Conservation (phyloP, 1,284 basidiomycete genomes). For the Trametes hirsuta region DNA sequence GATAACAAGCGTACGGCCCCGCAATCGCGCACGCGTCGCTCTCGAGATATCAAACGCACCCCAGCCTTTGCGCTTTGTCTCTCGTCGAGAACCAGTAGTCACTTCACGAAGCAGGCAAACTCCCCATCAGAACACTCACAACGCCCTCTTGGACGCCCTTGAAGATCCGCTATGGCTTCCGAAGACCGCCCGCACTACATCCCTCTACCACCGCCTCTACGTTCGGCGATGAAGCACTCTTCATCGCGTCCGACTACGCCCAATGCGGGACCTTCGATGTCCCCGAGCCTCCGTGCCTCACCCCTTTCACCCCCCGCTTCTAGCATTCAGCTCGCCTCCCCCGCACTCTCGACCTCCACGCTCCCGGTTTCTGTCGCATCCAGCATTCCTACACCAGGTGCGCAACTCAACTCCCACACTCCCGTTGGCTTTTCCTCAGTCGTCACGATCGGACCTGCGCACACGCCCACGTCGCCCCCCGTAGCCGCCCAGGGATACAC, state of each 20-base stretch:
- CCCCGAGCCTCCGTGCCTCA: slow-evolving; percentile 24
- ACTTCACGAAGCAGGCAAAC: not conserved
- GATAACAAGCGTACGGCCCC: not conserved
- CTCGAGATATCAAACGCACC: not conserved
- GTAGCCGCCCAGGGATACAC: slow-evolving; percentile 60
- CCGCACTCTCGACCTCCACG: slow-evolving; percentile 23
- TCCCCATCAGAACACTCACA: not conserved
- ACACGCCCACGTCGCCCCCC: slow-evolving; percentile 22
- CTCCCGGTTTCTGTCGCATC: slow-evolving; percentile 5
- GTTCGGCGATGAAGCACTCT: slow-evolving; percentile 54
- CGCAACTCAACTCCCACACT: slow-evolving; percentile 10
- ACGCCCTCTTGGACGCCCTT: not conserved
- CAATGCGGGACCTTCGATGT: slow-evolving; percentile 15
- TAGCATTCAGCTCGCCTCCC: not conserved
- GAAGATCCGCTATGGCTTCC: slow-evolving; percentile 24
- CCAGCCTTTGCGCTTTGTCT: too few species aligned
- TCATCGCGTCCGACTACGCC: slow-evolving; percentile 36
- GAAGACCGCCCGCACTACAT: slow-evolving; percentile 33
- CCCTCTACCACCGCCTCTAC: slow-evolving; percentile 38
- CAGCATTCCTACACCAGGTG: slow-evolving; percentile 2
- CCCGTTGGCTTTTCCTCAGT: slow-evolving; percentile 17
- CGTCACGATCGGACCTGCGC: slow-evolving; percentile 15
- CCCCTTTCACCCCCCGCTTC: slow-evolving; percentile 19
- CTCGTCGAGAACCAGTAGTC: not conserved
- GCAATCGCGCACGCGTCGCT: not conserved